These are phyloP conservation scores for Meyerozyma guilliermondii DNA, from an alignment of 1,139 yeast species.

Conservation along the genomic window DNA sequence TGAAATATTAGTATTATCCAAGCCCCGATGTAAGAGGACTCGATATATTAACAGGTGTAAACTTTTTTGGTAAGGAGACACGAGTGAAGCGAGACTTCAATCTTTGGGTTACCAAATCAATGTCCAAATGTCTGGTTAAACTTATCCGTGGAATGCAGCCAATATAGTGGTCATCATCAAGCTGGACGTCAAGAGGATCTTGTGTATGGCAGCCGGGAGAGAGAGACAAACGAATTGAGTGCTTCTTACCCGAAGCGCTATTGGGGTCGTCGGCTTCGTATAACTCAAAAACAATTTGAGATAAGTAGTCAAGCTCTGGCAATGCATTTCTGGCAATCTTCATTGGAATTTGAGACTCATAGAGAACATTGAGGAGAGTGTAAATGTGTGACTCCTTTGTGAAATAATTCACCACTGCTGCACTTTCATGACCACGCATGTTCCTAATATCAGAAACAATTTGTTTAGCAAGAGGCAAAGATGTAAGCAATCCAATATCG, in stretches of 20 bases:
- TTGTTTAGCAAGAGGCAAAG: constrained; percentile 89
- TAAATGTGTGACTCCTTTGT: constrained; percentile 97
- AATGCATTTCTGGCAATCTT: constrained; percentile 90
- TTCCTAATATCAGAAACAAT: constrained; percentile 74
- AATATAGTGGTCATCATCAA: constrained; percentile 94
- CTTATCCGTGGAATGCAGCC: constrained; percentile 91
- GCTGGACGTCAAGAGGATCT: constrained; percentile 93
- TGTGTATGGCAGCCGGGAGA: constrained; percentile 99
- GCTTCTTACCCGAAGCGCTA: constrained; percentile 63
- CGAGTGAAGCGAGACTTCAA: constrained; percentile 78
- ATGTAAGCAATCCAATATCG: constrained; percentile 91
- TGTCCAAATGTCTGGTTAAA: constrained; percentile 87
- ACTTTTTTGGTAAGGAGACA: constrained; percentile 85
- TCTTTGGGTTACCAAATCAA: constrained; percentile 82
- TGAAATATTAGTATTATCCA: constrained; percentile 25
- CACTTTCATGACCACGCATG: constrained; percentile 72
- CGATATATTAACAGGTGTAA: constrained; percentile 83
- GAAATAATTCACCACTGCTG: constrained; percentile 85
- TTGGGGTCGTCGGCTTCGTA: constrained; percentile 74
- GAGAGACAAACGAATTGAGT: constrained; percentile 79
- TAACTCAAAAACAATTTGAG: constrained; percentile 90
- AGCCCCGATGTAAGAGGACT: constrained; percentile 46
- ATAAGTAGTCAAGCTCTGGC: constrained; percentile 92
- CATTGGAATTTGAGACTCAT: constrained; percentile 93
- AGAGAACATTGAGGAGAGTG: constrained; percentile 83